phyloP scores from a whole-genome alignment of 2,329 filamentous ascomycete species.

The Calonectria montana region DNA sequence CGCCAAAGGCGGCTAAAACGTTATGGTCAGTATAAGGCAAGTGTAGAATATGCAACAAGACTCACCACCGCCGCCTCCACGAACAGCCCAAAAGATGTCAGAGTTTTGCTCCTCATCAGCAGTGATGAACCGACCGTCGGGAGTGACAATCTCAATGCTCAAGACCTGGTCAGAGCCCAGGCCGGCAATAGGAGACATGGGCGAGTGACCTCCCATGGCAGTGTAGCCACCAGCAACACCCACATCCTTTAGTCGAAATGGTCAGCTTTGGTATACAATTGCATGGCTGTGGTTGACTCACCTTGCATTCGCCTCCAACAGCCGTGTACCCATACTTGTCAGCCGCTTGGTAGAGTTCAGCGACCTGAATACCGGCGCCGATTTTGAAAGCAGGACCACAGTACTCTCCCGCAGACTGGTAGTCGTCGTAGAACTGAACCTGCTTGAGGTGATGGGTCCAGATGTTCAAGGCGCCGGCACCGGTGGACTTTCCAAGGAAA shows the following conservation, averaged over 20 bases:
- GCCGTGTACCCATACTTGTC: constrained; percentile 58
- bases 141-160: constrained; percentile 60
- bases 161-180: constrained; percentile 61
- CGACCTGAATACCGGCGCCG: constrained; percentile 64
- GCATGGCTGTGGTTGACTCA: constrained; percentile 19
- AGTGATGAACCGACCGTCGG: constrained; percentile 55
- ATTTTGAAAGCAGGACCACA: constrained; percentile 64
- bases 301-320: constrained; percentile 63
- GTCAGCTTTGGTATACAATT: neutral
- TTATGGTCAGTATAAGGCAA: neutral
- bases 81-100: constrained; percentile 63
- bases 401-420: constrained; percentile 43
- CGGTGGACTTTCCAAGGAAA: constrained; percentile 66
- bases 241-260: constrained; percentile 33
- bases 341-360: constrained; percentile 64
- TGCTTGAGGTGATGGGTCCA: constrained; percentile 68
- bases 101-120: constrained; percentile 53
- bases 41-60: neutral
- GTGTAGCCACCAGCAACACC: constrained; percentile 44
- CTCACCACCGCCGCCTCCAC: constrained; percentile 50
- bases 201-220: constrained; percentile 61
- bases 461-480: constrained; percentile 65
- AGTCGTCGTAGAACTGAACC: constrained; percentile 37
- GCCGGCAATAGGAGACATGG: constrained; percentile 56
- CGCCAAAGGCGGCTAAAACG: constrained; percentile 52